A percentile compares a stretch with the other conserved stretches of the same genome.
Evolutionary conservation across 495 filamentous ascomycete species (phyloP).

Genomic region (Terfezia boudieri): DNA sequence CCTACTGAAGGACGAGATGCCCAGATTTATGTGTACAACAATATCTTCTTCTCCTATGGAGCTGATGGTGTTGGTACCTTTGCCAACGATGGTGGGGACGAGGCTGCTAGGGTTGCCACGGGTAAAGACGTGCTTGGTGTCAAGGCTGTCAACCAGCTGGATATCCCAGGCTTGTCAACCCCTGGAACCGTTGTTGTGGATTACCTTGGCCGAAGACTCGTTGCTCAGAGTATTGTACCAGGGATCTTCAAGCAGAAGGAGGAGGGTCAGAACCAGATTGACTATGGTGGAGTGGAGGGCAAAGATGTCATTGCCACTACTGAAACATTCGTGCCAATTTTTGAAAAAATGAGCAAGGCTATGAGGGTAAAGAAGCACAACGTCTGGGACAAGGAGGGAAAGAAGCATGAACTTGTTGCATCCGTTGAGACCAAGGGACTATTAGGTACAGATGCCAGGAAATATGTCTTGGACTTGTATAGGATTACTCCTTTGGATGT

Average conservation of each 20-base stretch:
- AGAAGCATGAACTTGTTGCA: slow-evolving; percentile 75
- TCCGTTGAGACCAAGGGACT: slow-evolving; percentile 98
- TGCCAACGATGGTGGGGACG: slow-evolving; percentile 84
- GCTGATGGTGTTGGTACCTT: slow-evolving; percentile 97
- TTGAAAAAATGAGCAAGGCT: slow-evolving; percentile 72
- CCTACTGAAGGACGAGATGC: slow-evolving; percentile 81
- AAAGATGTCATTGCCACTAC: slow-evolving; percentile 86
- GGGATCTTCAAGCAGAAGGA: slow-evolving; percentile 98
- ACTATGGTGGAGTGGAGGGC: slow-evolving; percentile 95
- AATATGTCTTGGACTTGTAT: slow-evolving; percentile 94
- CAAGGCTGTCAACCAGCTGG: slow-evolving; percentile 83
- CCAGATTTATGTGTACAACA: slow-evolving; percentile 98
- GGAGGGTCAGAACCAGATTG: slow-evolving; percentile 91
- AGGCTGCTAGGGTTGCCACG: slow-evolving; percentile 86
- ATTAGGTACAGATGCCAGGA: slow-evolving; percentile 86
- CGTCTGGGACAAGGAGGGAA: slow-evolving; percentile 92
- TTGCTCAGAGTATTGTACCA: slow-evolving; percentile 94
- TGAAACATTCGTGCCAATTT: slow-evolving; percentile 59
- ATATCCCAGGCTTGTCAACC: slow-evolving; percentile 81
- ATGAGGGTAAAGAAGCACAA: slow-evolving; percentile 80
- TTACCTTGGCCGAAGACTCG: slow-evolving; percentile 89
- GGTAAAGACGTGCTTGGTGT: slow-evolving; percentile 93
- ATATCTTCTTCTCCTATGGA: slow-evolving; percentile 97
- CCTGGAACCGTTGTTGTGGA: slow-evolving; percentile 92
- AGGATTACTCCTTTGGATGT: slow-evolving; percentile 84